Evolutionary conservation across 805 yeast genomes (phyloP), one percentile per base, ranked within the genome.

Genomic region (Suhomyces sp.): DNA sequence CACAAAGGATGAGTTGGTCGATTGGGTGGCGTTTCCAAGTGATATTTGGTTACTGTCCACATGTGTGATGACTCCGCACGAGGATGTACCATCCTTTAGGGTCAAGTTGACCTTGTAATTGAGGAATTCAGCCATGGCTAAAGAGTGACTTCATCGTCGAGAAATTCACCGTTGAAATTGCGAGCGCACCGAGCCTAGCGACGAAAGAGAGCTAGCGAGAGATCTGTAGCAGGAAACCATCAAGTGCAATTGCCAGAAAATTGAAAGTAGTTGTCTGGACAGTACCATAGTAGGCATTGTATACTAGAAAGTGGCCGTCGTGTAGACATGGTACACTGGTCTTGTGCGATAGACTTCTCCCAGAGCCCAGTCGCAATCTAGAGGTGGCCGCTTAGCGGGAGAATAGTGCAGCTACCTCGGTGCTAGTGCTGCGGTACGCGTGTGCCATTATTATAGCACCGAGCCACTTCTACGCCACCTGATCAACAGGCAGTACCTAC

Each of bases 81-180:
- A 59, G 38, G 58, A 62, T 10, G 71, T 54, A 8, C 79, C 79
- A 53, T 74, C 76, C 49, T 73, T 72, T 50, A 73, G 63, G 36
- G 62, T 62, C 46, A 76, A 61, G 51, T 67, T 67, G 9, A 76
- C 80, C 52, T 69, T 71, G 59, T 73, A 76, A 57, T 75, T 72
- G 54, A 72, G 53, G 57, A 74, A 76, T 57, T 76, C 79, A 19
- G 73, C 58, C 76, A 72, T 73, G 50, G 42, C 50, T 42, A 8
- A 24, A 24, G 29, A 42, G 27, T 42, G 31, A 12, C 22, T 41
- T 36, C 19, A 7, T 2, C 41, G 40, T 27, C n/a, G 33, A 29
- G 2, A 29, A 10, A 9, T 24, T 24, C 26, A 24, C 31, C 5
- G 13, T 29, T 29, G 12, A 29, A 29, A 29, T 3, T 33, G 36